Percentiles rank a stretch among this genome's conserved stretches.
Conservation (phyloP, 163 green algal genomes). For the Volvox carteri region DNA sequence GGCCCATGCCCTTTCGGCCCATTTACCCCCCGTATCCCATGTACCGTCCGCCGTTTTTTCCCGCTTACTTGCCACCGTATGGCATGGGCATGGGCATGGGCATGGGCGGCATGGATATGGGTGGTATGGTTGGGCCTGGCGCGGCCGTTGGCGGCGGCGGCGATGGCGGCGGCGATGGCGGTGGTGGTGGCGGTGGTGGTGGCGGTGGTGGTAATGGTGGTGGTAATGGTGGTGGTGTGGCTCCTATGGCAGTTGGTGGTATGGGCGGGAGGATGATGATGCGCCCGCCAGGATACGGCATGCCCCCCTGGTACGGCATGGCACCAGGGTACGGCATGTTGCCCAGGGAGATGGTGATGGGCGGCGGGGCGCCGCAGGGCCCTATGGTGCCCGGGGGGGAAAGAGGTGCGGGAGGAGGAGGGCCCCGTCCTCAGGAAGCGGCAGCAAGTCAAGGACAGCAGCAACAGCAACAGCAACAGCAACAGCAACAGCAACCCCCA, state of each 20-base stretch:
- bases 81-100: constrained; percentile 33
- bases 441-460: background rate
- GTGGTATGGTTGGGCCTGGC: background rate
- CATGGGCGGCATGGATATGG: background rate
- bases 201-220: background rate
- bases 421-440: too few species aligned
- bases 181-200: background rate
- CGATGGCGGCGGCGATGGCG: background rate
- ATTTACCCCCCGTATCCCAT: constrained; percentile 22
- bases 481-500: background rate
- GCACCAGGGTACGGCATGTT: background rate
- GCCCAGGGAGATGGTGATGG: background rate
- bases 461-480: background rate
- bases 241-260: background rate
- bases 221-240: background rate
- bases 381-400: background rate
- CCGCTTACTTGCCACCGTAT: background rate
- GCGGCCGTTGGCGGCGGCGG: background rate
- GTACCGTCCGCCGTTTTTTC: constrained; percentile 23
- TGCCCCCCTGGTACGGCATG: constrained; percentile 6
- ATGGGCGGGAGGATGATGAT: constrained; percentile 9
- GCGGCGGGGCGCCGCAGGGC: background rate
- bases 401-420: too few species aligned
- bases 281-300: constrained; percentile 3
- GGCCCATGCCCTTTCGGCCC: background rate